Base-by-base conservation (phyloP, 2,329 filamentous ascomycete species). In the Pseudogymnoascus sp. region DNA sequence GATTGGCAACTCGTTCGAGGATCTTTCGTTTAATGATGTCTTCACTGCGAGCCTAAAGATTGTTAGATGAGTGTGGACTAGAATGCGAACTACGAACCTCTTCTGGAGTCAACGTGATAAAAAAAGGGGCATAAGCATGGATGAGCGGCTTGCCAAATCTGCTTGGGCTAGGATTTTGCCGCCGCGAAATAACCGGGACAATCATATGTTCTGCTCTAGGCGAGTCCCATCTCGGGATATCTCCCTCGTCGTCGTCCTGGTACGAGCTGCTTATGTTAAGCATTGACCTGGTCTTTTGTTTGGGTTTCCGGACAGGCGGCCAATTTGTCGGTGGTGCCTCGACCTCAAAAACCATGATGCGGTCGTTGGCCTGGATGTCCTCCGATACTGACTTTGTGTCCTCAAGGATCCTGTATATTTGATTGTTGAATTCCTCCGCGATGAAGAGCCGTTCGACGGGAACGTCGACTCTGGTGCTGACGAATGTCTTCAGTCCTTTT, bases 371-470 rank as follows among this genome's bases (percentile, higher is more conserved):
- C 23, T 78, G 74, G 61, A 97, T 92, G 58, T 87, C 84, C 62
- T 96, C 92, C 0, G 86, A 85, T 8, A 92, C 85, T 6, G 79
- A 77, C 31, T 81, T 80, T 6, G 77, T 77, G 69, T 97, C 90
- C 23, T 91, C 83, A 67, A 94, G 92, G 59, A 91, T 82, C 71
- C 92, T 93, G 79, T 92, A 97, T 74, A 97, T 92, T 68, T 88
- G 91, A 68, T 85, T 80, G 68, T 85, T 89, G 73, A 91, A 96
- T 60, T 95, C 85, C 70, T 99, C 94, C 1, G 85, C 87, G 12
- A 87, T 86, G 71, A 96, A 85, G n/a, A 97, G 72, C 11, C 84
- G 83, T 58, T 86, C 81, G 59, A 80, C 72, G 62, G 82, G 84
- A 39, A 92, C 81, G 37, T 83, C 87, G 1, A 86, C 83, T 59